Evolutionary conservation across 2,329 filamentous ascomycete genomes (phyloP).

Genomic region (Cladosporium colombiae): DNA sequence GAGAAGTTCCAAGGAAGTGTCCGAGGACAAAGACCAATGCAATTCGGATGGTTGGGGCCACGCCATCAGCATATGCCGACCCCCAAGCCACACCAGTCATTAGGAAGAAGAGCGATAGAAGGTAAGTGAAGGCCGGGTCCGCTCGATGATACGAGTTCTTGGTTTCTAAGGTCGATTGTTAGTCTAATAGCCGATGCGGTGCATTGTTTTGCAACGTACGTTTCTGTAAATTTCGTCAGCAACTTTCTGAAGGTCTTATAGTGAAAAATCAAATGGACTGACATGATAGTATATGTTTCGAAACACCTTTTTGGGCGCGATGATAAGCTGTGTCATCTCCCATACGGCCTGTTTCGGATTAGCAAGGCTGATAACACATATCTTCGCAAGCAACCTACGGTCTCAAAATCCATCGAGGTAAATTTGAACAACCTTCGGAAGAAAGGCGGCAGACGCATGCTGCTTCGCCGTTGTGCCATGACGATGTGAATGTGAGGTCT

Average conservation of each 20-base stretch:
- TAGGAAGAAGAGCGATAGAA: slow-evolving; percentile 65
- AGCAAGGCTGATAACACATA: neutral
- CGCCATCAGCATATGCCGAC: slow-evolving; percentile 53
- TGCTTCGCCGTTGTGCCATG: slow-evolving; percentile 33
- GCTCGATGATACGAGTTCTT: slow-evolving; percentile 71
- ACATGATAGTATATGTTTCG: slow-evolving; percentile 71
- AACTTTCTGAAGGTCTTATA: neutral
- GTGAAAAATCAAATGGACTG: slow-evolving; percentile 29
- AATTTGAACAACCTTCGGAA: slow-evolving; percentile 72
- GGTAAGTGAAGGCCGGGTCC: slow-evolving; percentile 69
- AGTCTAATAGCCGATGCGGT: neutral
- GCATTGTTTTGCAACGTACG: slow-evolving; percentile 25
- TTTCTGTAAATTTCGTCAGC: slow-evolving; percentile 31
- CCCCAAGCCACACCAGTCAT: slow-evolving; percentile 60
- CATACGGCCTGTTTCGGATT: slow-evolving; percentile 54
- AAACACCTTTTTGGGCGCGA: slow-evolving; percentile 71
- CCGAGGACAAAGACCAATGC: slow-evolving; percentile 53
- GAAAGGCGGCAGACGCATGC: slow-evolving; percentile 64
- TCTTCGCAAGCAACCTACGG: slow-evolving; percentile 39
- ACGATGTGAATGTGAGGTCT: neutral
- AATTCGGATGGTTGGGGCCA: slow-evolving; percentile 46
- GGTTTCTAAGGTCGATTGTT: slow-evolving; percentile 50
- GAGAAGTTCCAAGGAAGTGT: slow-evolving; percentile 63
- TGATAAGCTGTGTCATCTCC: slow-evolving; percentile 69
- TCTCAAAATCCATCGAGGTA: slow-evolving; percentile 73